Percentiles rank a stretch among this genome's conserved stretches.
Conservation (phyloP, 805 yeast species). For the Candida khao-thaluensis region DNA sequence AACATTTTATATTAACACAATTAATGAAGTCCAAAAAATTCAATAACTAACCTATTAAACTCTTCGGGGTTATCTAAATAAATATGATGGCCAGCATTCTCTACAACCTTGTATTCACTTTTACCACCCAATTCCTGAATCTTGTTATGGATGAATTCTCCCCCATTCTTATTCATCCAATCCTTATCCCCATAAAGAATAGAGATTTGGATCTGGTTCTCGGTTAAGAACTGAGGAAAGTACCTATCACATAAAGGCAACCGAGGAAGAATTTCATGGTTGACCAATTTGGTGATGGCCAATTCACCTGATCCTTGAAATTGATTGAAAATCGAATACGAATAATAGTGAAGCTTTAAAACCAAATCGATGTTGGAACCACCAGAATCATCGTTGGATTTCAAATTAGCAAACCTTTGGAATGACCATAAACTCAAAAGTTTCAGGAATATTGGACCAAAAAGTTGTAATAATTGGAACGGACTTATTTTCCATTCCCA, state of each 20-base stretch:
- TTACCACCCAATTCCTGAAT: constrained; percentile 19
- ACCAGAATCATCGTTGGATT: constrained; percentile 16
- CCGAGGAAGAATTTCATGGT: constrained; percentile 38
- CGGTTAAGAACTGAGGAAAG: constrained; percentile 27
- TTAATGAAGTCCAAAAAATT: constrained; percentile 30
- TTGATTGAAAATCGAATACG: constrained; percentile 43
- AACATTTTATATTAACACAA: no score
- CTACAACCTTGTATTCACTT: constrained; percentile 21
- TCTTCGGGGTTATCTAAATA: constrained; percentile 39
- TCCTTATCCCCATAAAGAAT: constrained; percentile 45
- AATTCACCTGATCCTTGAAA: constrained; percentile 44
- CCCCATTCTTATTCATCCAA: constrained; percentile 45
- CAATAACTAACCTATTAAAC: constrained; percentile 26
- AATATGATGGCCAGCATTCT: constrained; percentile 43
- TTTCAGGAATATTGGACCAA: constrained; percentile 42
- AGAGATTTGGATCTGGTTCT: constrained; percentile 22
- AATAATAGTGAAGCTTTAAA: constrained; percentile 38
- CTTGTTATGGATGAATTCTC: constrained; percentile 30
- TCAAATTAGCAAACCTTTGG: constrained; percentile 34
- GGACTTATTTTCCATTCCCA: constrained; percentile 42
- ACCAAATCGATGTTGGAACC: constrained; percentile 20
- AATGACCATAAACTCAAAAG: constrained; percentile 43
- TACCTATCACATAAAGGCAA: constrained; percentile 43
- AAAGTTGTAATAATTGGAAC: constrained; percentile 35
- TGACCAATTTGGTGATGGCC: constrained; percentile 41